Evolutionary conservation across 768 basidiomycete species (phyloP).

Genomic region (Russula earlei): DNA sequence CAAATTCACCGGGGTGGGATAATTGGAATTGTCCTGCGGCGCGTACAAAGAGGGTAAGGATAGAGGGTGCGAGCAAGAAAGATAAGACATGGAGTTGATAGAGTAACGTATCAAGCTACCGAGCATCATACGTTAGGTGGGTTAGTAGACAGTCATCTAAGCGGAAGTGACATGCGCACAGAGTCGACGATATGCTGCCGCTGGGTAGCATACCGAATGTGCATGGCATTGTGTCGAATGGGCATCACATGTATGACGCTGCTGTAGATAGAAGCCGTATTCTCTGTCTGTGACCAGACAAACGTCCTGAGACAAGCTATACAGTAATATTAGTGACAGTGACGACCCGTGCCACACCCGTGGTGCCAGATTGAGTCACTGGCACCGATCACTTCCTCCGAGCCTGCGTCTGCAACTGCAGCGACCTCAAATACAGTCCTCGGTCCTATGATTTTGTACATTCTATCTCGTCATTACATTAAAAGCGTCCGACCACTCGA

Average conservation of each 20-base stretch:
- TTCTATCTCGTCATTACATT: not conserved
- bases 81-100: slow-evolving; percentile 69
- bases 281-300: slow-evolving; percentile 10
- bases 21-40: slow-evolving; percentile 55
- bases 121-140: slow-evolving; percentile 3
- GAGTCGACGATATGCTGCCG: slow-evolving; percentile 63
- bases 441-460: not conserved
- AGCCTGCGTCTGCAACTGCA: too few relatives aligned
- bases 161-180: slow-evolving; percentile 30
- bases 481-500: not conserved
- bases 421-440: too few relatives aligned
- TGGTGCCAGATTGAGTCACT: too few relatives aligned
- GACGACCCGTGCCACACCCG: too few relatives aligned
- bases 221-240: slow-evolving; percentile 35
- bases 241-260: slow-evolving; percentile 23
- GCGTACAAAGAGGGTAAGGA: slow-evolving; percentile 47
- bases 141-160: slow-evolving; percentile 11
- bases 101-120: slow-evolving; percentile 58
- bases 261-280: not conserved
- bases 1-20: slow-evolving; percentile 56
- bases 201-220: slow-evolving; percentile 41
- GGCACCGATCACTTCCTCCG: too few relatives aligned
- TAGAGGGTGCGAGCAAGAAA: slow-evolving; percentile 65
- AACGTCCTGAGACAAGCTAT: slow-evolving; percentile 9
- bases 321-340: too few relatives aligned